phyloP scores from a whole-genome alignment of 805 yeast genomes.

The Metschnikowia corniflorae region DNA sequence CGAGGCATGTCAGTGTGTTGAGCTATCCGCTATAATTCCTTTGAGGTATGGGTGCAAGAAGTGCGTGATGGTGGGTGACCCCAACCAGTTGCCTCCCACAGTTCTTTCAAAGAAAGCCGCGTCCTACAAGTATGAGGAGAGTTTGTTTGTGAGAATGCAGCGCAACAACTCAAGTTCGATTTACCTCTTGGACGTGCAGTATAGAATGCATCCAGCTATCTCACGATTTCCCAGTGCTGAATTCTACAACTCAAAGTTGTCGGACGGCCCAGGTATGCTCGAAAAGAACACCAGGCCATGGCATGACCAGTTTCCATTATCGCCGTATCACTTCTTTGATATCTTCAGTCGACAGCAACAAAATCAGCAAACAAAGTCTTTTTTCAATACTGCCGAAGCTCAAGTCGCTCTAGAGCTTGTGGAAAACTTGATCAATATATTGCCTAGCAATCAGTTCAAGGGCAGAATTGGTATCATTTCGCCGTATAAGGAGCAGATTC shows the following conservation, averaged over 20 bases:
- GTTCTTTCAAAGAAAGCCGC: constrained; percentile 89
- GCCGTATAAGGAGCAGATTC: constrained; percentile 88
- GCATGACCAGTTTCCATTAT: constrained; percentile 57
- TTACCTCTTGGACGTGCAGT: constrained; percentile 81
- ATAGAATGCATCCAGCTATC: constrained; percentile 96
- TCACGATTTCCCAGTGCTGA: constrained; percentile 81
- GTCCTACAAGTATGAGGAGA: constrained; percentile 75
- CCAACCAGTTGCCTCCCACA: constrained; percentile 96
- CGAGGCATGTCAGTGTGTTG: constrained; percentile 98
- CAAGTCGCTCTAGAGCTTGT: constrained; percentile 64
- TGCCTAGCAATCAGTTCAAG: constrained; percentile 51
- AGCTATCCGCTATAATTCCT: constrained; percentile 86
- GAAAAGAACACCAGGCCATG: constrained; percentile 61
- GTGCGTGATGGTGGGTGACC: constrained; percentile 98
- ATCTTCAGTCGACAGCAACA: constrained; percentile 59
- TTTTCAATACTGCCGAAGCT: constrained; percentile 70
- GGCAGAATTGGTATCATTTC: constrained; percentile 88
- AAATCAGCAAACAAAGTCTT: constrained; percentile 63
- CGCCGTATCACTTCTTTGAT: constrained; percentile 80
- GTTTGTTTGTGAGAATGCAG: constrained; percentile 92
- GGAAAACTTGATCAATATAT: constrained; percentile 46
- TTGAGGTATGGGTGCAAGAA: constrained; percentile 83
- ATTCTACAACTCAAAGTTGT: constrained; percentile 69
- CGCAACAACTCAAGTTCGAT: constrained; percentile 56
- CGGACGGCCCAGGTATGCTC: constrained; percentile 77